These are phyloP conservation scores for Pichia nakasei DNA, from an alignment of 805 yeast genomes.

Conservation along the genomic window DNA sequence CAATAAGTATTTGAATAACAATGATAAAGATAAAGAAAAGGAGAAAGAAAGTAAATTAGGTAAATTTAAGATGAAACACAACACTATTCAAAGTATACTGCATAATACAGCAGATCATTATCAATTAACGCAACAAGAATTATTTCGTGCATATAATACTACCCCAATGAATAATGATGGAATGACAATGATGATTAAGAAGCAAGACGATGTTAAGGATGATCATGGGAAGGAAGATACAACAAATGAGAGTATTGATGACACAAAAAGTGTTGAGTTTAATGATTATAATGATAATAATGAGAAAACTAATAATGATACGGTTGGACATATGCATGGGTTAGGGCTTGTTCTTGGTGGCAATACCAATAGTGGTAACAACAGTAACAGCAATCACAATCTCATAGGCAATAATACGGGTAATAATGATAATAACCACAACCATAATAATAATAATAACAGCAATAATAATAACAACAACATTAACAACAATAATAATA, in stretches of 20 bases:
- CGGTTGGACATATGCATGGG: background rate
- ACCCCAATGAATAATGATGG: background rate
- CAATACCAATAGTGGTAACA: background rate
- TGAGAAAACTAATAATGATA: background rate
- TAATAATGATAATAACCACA: background rate
- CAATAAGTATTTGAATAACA: background rate
- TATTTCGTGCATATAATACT: constrained; percentile 2
- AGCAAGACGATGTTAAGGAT: background rate
- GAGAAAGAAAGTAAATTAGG: constrained; percentile 11
- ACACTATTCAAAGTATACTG: constrained; percentile 19
- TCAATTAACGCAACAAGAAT: constrained; percentile 12
- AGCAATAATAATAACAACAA: too few relatives aligned
- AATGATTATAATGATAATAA: background rate
- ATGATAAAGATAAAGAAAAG: constrained; percentile 9
- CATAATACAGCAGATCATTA: constrained; percentile 18
- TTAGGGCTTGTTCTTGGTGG: background rate
- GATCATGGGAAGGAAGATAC: too few relatives aligned
- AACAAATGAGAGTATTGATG: background rate
- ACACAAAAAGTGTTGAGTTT: background rate
- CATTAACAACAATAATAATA: constrained; percentile 1
- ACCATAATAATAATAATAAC: too few relatives aligned
- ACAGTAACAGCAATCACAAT: too few relatives aligned
- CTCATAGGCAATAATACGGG: background rate
- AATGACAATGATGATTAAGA: too few relatives aligned
- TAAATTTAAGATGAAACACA: constrained; percentile 17